Percentiles rank a stretch among this genome's conserved stretches.
Conservation (phyloP, 2,329 filamentous ascomycete species). For the Nemania serpens region DNA sequence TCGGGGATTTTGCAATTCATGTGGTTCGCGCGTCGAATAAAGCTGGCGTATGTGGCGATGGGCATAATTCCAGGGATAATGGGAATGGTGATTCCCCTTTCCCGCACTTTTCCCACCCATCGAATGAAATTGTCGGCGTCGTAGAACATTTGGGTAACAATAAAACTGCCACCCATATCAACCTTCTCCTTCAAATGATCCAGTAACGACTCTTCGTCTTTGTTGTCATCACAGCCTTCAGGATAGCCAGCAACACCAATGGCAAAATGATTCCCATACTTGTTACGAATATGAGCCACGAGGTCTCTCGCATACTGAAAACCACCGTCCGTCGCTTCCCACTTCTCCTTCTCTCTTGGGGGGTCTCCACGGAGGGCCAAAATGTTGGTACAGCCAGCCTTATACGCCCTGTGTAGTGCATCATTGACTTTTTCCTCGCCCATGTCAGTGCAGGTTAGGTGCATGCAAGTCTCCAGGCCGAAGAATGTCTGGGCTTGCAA, state of each 20-base stretch:
- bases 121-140: constrained; percentile 92
- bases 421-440: constrained; percentile 87
- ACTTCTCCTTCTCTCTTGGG: constrained; percentile 89
- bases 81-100: constrained; percentile 79
- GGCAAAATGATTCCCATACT: constrained; percentile 89
- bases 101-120: constrained; percentile 87
- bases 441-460: constrained; percentile 98
- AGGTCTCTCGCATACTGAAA: constrained; percentile 94
- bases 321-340: constrained; percentile 83
- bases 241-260: constrained; percentile 97
- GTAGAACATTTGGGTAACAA: constrained; percentile 99
- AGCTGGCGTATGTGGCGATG: constrained; percentile 93
- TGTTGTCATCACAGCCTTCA: constrained; percentile 92
- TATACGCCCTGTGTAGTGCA: constrained; percentile 85
- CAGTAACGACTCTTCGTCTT: constrained; percentile 81
- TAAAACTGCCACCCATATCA: constrained; percentile 89
- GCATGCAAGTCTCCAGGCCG: constrained; percentile 98
- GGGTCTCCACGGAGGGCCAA: constrained; percentile 91
- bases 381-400: constrained; percentile 96
- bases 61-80: constrained; percentile 93
- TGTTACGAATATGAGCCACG: constrained; percentile 73
- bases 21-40: constrained; percentile 87
- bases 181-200: constrained; percentile 97
- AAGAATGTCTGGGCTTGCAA: constrained; percentile 93
- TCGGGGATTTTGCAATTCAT: constrained; percentile 84